Evolutionary conservation across 208 protist genomes (phyloP), one percentile per base, ranked within the genome.

Genomic region (Crithidia bombi): DNA sequence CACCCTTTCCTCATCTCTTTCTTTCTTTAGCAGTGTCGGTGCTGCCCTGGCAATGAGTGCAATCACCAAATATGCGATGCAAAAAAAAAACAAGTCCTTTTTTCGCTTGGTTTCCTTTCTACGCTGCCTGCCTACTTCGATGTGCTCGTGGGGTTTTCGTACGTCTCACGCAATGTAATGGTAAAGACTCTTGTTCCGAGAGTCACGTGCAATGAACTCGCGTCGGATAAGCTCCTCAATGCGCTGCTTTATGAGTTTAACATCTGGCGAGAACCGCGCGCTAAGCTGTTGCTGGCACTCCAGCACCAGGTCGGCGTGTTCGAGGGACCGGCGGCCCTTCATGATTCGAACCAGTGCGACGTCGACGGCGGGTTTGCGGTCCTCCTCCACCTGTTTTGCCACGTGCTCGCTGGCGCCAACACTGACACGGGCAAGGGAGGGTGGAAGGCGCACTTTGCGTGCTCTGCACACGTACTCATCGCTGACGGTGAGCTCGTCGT

Each of bases 161-260:
- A 3, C 23, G 19, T n/a, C 28, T 85, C 49, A 96, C 7, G 87
- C 86, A n/a, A 87, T 69, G 52, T 96, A 96, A 14, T 72, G 61
- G 73, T 96, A 96, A 11, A 83, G 33, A n/a, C 75, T 69, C 35
- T 78, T 58, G 32, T 82, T 71, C 15, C 79, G 83, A 35, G 66
- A 28, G 72, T 92, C 86, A 1, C 93, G 81, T 44, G 91, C 87
- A 59, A 97, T 86, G 59, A 86, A 95, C 14, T 92, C 86, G 23
- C 87, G 81, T 46, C 82, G 73, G 23, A 97, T 82, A 15, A 97
- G 77, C 38, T 97, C 87, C 65, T 96, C 93, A 57, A 97, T 82
- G 50, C 91, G 79, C 72, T 89, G 79, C 49, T 97, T 97, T 39
- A 97, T 81, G 9, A 94, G 41, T 50, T 86, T 91, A 12, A 79